These are phyloP conservation scores for Talaromyces sp. DNA, from an alignment of 2,329 filamentous ascomycete species.

Conservation along the genomic window DNA sequence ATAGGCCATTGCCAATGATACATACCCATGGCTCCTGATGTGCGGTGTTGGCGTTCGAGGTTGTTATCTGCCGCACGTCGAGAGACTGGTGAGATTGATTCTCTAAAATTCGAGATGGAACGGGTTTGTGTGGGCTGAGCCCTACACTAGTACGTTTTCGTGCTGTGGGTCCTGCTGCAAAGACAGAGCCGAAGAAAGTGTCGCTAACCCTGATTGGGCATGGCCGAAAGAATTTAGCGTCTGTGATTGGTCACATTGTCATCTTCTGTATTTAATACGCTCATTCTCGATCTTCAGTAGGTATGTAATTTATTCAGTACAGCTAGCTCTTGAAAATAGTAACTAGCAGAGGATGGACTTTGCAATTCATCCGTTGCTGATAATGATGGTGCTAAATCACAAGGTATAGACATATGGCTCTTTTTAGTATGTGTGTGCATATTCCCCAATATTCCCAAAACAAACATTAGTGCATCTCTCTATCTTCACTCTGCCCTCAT, in stretches of 20 bases:
- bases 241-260: neutral
- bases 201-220: neutral
- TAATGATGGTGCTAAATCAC: neutral
- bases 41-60: constrained; percentile 33
- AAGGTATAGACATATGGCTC: neutral
- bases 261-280: neutral
- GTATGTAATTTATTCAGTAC: neutral
- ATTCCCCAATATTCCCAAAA: neutral
- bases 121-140: constrained; percentile 42
- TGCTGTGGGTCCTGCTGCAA: constrained; percentile 6
- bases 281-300: neutral
- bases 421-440: neutral
- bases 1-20: neutral
- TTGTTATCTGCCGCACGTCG: constrained; percentile 39
- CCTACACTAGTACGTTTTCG: constrained; percentile 36
- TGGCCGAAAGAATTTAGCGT: neutral
- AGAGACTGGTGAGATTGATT: constrained; percentile 34
- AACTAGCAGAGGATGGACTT: neutral
- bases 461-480: neutral
- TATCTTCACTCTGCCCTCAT: constrained; percentile 35
- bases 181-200: constrained; percentile 4
- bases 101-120: constrained; percentile 35
- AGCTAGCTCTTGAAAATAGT: neutral
- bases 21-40: constrained; percentile 43
- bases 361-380: neutral